These are phyloP conservation scores for Cynara cardunculus DNA, from an alignment of 129 eudicot genomes.

Conservation along the genomic window DNA sequence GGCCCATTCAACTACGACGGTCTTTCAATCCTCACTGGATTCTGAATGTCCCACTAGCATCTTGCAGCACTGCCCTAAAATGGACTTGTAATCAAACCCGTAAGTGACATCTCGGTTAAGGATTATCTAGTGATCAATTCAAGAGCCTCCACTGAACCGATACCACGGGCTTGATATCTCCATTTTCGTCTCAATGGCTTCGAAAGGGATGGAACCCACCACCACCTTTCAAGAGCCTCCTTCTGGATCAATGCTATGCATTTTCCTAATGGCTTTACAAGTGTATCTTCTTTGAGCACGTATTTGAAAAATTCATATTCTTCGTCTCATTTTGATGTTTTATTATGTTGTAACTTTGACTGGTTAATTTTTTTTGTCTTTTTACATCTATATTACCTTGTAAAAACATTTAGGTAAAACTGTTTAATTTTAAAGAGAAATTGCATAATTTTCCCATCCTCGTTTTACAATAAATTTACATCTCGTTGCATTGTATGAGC, in stretches of 20 bases:
- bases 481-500: too few relatives aligned
- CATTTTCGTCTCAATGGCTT: neutral
- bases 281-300: neutral
- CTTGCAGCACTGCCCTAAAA: neutral
- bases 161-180: neutral
- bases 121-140: neutral
- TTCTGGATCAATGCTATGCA: too few relatives aligned
- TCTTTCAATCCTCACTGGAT: neutral
- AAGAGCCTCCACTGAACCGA: neutral
- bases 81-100: neutral
- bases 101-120: neutral
- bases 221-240: neutral
- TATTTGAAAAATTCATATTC: neutral
- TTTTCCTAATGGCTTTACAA: neutral
- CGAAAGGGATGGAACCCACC: neutral
- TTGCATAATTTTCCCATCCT: neutral
- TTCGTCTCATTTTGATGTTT: too few relatives aligned
- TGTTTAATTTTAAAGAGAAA: too few relatives aligned
- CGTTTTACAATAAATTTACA: too few relatives aligned
- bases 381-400: too few relatives aligned
- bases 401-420: too few relatives aligned
- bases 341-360: neutral
- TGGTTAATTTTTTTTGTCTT: neutral
- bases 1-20: neutral
- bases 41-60: neutral